Base-by-base conservation (phyloP, 148 eudicot genomes). In the Heliosperma pusillum region DNA sequence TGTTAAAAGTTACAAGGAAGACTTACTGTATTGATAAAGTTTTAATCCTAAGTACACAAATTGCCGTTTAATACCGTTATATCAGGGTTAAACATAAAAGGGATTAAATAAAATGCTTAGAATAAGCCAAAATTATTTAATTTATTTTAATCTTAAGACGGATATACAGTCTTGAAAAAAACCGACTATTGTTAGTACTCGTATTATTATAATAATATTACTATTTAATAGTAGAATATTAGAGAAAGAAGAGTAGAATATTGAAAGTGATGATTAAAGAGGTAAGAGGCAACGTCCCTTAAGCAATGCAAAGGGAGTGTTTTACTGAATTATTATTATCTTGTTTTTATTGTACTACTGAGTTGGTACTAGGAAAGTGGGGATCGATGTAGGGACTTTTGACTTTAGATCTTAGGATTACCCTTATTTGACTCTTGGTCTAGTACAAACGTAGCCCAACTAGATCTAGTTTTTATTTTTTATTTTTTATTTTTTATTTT, bases 261-360 rank as follows among this genome's bases (percentile, higher is more conserved):
- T 45, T 53, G 15, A 21, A 50, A 20, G 60, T 42, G 77, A 80
- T 76, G 76, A 80, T 67, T 76, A 72, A 80, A 24, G 61, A 13
- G 12, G 77, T 66, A 80, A 80, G 83, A 80, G 83, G 80, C 80
- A 80, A 80, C 80, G 79, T 20, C 83, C 61, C 77, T 80, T 80
- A 53, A 71, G 80, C 69, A 73, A 80, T 74, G 80, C 77, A 45
- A 80, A 80, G 67, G 77, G 80, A 73, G 77, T 71, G 79, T 70
- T 22, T 71, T 21, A 47, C 47, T 59, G 77, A 22, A 27, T 73
- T 72, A 55, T 24, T 30, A 27, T 73, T 72, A 55, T 24, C 20
- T 72, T 50, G 15, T 30, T 59, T 24, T 27, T 47, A 15, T 40
- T n/a, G 50, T 19, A 75, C 44, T 62, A 62, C 27, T 21, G 7